Base-by-base conservation (phyloP, 208 protist genomes). In the Trypanosoma avium region DNA sequence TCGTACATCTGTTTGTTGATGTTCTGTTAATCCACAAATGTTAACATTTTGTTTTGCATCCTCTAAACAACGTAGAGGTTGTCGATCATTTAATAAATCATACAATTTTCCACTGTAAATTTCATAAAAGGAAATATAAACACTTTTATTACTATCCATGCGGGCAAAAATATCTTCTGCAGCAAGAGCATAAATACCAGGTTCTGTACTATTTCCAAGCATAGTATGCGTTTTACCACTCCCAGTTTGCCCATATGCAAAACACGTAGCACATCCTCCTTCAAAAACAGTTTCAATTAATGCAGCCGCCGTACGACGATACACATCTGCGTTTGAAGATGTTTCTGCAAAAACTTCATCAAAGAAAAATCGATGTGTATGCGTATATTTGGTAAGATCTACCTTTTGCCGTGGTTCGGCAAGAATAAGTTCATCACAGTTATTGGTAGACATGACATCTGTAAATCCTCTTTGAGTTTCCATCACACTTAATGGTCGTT, bases 41-140 rank as follows among this genome's bases (percentile, higher is more conserved):
- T 95, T 89, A 19, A 98, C 89, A 24, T 82, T 84, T 33, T 81
- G 73, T 32, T 97, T 86, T 30, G 73, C 86, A 67, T 98, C 96
- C 69, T 98, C 97, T 30, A 92, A 68, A 29, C 95, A 84, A 10
- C 84, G 71, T 4, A 98, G 57, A 1, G 90, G 82, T 58, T 94
- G 82, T 32, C 96, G 81, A 2, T 70, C 70, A 53, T 79, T 73
- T 53, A 98, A 79, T 57, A 99, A 58, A 69, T 98, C 97, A 82
- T 87, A 98, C 40, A 97, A 74, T 60, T 94, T 87, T 19, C 89
- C 92, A 38, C 88, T 90, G 67, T 98, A 95, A 29, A 97, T 97
- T 62, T 98, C 96, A 81, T 95, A 94, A 70, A 96, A 82, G 8
- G 84, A 82, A 12, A 95, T 77, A 56, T 63, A 92, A 59, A 90